Base-by-base conservation (phyloP, 2,329 filamentous ascomycete species). In the Colletotrichum sp. region DNA sequence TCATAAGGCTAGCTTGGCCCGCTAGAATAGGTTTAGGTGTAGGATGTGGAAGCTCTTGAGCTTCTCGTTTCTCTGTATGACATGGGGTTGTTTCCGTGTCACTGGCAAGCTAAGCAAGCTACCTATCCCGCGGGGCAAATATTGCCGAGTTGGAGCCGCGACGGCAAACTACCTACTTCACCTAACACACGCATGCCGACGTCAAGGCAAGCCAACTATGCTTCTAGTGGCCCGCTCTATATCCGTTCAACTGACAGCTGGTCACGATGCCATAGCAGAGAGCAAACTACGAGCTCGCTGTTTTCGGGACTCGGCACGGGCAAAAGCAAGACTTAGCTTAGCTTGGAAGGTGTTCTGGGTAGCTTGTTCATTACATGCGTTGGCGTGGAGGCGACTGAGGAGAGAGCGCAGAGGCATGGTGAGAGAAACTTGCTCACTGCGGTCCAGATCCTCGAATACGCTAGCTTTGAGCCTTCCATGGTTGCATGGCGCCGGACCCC, bases 381-480 rank as follows among this genome's bases (percentile, higher is more conserved):
- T 49, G 44, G 44, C 44, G 44, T 21, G n/a, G 44, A 49, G 44
- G 44, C 44, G 44, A 49, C 6, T 12, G 44, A 49, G 44, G n/a
- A 49, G 44, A n/a, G n/a, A n/a, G n/a, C n/a, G 44, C 44, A 13
- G n/a, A 49, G n/a, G 44, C 44, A 49, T 49, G 44, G 44, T 49
- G 44, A 49, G 39, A 24, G 52, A 71, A 71, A 71, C 69, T 71
- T 71, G 69, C 69, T 71, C 69, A 71, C 60, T 57, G 57, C 69
- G 39, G 44, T 49, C 44, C 44, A 49, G 39, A 39, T 65, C 0
- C 36, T 0, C 63, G 0, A 26, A 16, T 24, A 13, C 57, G 57
- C 66, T 69, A 69, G 66, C 66, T 69, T 21, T 12, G 66, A 69
- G 66, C 66, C 59, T 32, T 34, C 3, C 15, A 10, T 60, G 32